phyloP scores from a whole-genome alignment of 331 rosid genomes.

The Malus hybrid region DNA sequence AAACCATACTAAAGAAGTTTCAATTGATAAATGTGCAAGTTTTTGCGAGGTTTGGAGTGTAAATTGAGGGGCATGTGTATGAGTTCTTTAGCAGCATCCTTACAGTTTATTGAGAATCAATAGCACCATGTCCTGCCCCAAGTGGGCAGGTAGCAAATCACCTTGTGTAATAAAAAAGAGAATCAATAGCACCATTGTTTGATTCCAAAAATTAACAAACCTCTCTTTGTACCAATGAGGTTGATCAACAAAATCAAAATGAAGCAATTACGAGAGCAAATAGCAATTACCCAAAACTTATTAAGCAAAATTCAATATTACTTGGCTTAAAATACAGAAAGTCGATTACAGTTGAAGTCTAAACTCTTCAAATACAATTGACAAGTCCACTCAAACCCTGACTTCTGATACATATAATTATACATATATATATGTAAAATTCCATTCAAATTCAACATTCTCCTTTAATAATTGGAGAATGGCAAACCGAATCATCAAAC shows the following conservation, averaged over 20 bases:
- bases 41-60: no score
- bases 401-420: background rate
- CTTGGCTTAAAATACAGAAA: no score
- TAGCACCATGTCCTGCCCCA: no score
- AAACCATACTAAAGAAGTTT: no score
- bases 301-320: background rate
- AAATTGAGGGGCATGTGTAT: background rate
- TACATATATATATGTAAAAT: background rate
- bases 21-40: no score
- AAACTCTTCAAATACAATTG: background rate
- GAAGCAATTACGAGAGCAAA: background rate
- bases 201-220: background rate
- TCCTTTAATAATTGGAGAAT: constrained; percentile 1
- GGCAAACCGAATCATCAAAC: background rate
- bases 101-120: no score
- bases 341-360: background rate
- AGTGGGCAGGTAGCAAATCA: no score
- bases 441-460: background rate
- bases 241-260: no score
- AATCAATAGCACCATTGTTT: no score
- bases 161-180: no score
- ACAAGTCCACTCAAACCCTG: background rate
- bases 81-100: no score
- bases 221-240: background rate
- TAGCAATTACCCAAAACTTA: background rate